Conservation (phyloP, 805 yeast species). For the Ogataea naganishii region DNA sequence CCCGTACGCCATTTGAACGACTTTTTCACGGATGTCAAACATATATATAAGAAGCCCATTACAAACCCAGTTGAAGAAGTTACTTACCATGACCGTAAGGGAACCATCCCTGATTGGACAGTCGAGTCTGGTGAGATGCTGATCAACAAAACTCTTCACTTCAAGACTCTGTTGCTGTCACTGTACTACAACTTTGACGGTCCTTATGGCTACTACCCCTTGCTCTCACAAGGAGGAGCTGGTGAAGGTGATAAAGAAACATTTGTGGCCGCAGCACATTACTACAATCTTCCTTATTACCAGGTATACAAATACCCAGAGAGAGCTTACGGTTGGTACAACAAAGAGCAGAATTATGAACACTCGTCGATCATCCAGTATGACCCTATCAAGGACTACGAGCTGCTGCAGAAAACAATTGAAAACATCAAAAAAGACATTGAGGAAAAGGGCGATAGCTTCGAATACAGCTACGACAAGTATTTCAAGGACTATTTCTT, state of each 20-base stretch:
- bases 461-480: slow-evolving; percentile 19
- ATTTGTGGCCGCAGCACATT: slow-evolving; percentile 60
- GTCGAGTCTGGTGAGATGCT: slow-evolving; percentile 64
- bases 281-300: slow-evolving; percentile 39
- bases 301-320: slow-evolving; percentile 38
- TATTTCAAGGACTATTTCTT: slow-evolving; percentile 18
- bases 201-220: slow-evolving; percentile 47
- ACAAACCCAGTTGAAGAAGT: slow-evolving; percentile 18
- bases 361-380: slow-evolving; percentile 27
- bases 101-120: slow-evolving; percentile 61
- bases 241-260: slow-evolving; percentile 83
- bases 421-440: slow-evolving; percentile 14
- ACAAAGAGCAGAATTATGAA: slow-evolving; percentile 20
- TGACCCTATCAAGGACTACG: slow-evolving; percentile 23
- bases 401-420: slow-evolving; percentile 16
- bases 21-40: slow-evolving; percentile 21
- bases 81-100: slow-evolving; percentile 57
- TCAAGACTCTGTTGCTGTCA: slow-evolving; percentile 47
- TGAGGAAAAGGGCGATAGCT: slow-evolving; percentile 14
- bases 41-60: slow-evolving; percentile 25
- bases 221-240: slow-evolving; percentile 49
- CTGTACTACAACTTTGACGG: slow-evolving; percentile 62
- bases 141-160: slow-evolving; percentile 49
- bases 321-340: slow-evolving; percentile 24
- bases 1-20: slow-evolving; percentile 24